phyloP scores from a whole-genome alignment of 2,329 filamentous ascomycete species.

The Purpureocillium lavendulum region DNA sequence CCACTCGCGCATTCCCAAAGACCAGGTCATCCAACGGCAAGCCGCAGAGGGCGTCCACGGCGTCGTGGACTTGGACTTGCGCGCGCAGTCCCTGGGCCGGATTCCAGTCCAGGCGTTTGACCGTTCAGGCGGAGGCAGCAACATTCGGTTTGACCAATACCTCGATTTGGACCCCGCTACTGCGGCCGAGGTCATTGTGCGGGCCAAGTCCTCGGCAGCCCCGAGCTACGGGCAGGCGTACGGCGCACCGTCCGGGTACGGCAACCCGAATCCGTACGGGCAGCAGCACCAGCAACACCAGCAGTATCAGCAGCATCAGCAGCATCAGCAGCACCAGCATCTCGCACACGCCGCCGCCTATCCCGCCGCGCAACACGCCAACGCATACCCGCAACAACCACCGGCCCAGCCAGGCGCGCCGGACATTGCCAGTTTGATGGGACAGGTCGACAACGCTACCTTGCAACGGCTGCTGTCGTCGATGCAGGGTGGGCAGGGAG shows the following conservation, averaged over 20 bases:
- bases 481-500: conserved; percentile 28
- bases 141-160: conserved; percentile 82
- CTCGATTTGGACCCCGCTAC: conserved; percentile 69
- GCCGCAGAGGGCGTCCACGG: conserved; percentile 83
- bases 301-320: conserved; percentile 25
- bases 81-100: conserved; percentile 61
- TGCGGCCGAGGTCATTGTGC: conserved; percentile 71
- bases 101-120: conserved; percentile 83
- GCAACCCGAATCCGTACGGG: conserved; percentile 22
- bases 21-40: conserved; percentile 74
- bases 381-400: too few relatives aligned
- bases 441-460: conserved; percentile 58
- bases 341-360: conserved; percentile 18
- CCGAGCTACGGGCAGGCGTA: conserved; percentile 22
- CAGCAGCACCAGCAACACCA: conserved; percentile 17
- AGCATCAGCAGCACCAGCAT: conserved; percentile 15
- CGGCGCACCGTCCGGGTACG: conserved; percentile 9
- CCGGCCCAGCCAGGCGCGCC: conserved; percentile 17
- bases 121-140: conserved; percentile 62
- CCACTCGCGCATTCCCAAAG: conserved; percentile 66
- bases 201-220: conserved; percentile 47
- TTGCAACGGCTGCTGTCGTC: conserved; percentile 63
- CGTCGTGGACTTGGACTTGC: conserved; percentile 66
- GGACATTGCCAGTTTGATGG: conserved; percentile 57
- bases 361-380: too few relatives aligned